phyloP scores from a whole-genome alignment of 768 basidiomycete species.

The Phylloporus arenicola region DNA sequence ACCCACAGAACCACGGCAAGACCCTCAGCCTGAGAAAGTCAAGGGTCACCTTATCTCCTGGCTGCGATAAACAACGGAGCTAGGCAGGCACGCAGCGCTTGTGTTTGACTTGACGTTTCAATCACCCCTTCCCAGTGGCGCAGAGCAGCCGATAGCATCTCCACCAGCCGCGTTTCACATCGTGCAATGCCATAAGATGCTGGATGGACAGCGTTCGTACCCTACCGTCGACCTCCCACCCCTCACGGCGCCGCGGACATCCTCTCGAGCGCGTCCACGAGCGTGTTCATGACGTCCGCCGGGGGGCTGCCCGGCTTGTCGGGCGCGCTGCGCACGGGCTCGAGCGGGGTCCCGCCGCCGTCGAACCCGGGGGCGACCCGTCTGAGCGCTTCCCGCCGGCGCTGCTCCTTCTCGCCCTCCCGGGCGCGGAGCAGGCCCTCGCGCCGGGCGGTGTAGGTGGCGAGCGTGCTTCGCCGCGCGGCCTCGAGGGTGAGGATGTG shows the following conservation, averaged over 20 bases:
- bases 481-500: conserved; percentile 77
- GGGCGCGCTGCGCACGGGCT: conserved; percentile 12
- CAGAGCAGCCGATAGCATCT: not conserved
- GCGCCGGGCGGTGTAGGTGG: conserved; percentile 59
- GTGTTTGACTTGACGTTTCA: not conserved
- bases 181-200: too few species aligned
- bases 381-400: conserved; percentile 59
- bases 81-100: not conserved
- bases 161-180: not conserved
- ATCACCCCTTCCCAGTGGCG: not conserved
- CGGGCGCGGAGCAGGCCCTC: conserved; percentile 66
- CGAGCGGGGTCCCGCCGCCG: conserved; percentile 51
- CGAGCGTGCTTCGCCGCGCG: conserved; percentile 60
- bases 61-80: not conserved
- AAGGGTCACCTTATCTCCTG: not conserved
- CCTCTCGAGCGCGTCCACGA: conserved; percentile 76
- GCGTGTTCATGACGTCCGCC: conserved; percentile 70
- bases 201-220: too few species aligned
- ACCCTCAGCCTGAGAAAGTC: not conserved
- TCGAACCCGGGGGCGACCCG: conserved; percentile 84
- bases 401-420: conserved; percentile 70
- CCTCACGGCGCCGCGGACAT: conserved; percentile 36
- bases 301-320: not conserved
- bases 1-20: not conserved
- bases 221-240: not conserved